phyloP scores from a whole-genome alignment of 129 eudicot genomes.

The Flaveria linearis region DNA sequence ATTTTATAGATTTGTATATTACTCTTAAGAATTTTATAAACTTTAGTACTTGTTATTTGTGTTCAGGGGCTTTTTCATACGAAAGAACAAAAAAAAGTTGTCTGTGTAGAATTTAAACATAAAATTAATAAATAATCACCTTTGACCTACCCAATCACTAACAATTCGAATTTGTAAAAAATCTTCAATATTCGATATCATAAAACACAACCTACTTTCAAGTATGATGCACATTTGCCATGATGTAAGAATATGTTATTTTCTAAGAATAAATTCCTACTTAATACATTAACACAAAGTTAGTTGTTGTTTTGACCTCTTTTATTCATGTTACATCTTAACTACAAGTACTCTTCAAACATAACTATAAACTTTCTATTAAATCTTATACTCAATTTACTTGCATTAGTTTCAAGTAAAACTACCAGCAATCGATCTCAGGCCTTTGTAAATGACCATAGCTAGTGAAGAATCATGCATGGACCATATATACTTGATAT shows the following conservation, averaged over 20 bases:
- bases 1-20: too few relatives aligned
- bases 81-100: too few relatives aligned
- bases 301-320: not conserved
- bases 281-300: not conserved
- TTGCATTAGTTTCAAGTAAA: not conserved
- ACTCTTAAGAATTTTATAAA: too few relatives aligned
- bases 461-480: constrained; percentile 14
- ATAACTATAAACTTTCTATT: not conserved
- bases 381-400: not conserved
- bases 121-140: too few relatives aligned
- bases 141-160: too few relatives aligned
- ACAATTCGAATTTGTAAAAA: too few relatives aligned
- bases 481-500: constrained; percentile 25
- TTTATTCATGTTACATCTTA: not conserved
- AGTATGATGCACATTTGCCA: not conserved
- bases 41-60: too few relatives aligned
- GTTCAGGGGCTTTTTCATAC: too few relatives aligned
- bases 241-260: not conserved
- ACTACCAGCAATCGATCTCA: too few relatives aligned
- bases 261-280: not conserved
- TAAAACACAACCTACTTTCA: too few relatives aligned
- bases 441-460: not conserved
- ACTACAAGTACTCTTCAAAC: not conserved
- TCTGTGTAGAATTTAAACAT: too few relatives aligned
- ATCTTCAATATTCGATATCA: too few relatives aligned